A percentile compares a stretch with the other conserved stretches of the same genome.
phyloP scores from a whole-genome alignment of 345 rosid genomes.

The Salix arbutifolia region DNA sequence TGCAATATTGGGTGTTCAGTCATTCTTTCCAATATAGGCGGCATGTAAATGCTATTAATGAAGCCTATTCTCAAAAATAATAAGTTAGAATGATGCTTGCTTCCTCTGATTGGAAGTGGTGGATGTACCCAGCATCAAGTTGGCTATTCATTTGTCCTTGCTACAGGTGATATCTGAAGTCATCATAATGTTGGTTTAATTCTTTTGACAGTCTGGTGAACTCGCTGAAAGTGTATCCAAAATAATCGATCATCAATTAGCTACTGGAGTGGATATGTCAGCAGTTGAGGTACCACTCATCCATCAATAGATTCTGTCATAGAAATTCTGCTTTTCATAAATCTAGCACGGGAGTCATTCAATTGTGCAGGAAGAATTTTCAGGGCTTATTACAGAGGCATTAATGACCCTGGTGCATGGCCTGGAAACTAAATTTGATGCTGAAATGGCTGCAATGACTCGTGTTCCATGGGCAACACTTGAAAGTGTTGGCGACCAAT shows the following conservation, averaged over 20 bases:
- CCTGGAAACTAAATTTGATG: conserved; percentile 90
- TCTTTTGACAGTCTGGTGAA: conserved; percentile 72
- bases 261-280: conserved; percentile 81
- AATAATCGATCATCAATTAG: conserved; percentile 81
- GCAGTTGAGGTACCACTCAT: conserved; percentile 68
- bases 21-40: not conserved
- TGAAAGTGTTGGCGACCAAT: conserved; percentile 98
- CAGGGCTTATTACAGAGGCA: conserved; percentile 85
- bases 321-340: conserved; percentile 13
- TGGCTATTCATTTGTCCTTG: not conserved
- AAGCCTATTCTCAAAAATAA: no score
- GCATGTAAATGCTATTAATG: no score
- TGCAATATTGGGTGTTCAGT: not conserved
- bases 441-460: conserved; percentile 93
- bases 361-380: conserved; percentile 83
- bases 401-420: conserved; percentile 88
- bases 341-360: conserved; percentile 12
- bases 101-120: not conserved
- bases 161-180: not conserved
- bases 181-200: conserved; percentile 20
- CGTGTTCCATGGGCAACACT: conserved; percentile 95
- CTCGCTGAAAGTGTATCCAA: conserved; percentile 91
- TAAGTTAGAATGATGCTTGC: no score
- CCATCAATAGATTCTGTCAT: conserved; percentile 8
- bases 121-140: not conserved